phyloP scores from a whole-genome alignment of 495 filamentous ascomycete species.

The Daldinia caldariorum region DNA sequence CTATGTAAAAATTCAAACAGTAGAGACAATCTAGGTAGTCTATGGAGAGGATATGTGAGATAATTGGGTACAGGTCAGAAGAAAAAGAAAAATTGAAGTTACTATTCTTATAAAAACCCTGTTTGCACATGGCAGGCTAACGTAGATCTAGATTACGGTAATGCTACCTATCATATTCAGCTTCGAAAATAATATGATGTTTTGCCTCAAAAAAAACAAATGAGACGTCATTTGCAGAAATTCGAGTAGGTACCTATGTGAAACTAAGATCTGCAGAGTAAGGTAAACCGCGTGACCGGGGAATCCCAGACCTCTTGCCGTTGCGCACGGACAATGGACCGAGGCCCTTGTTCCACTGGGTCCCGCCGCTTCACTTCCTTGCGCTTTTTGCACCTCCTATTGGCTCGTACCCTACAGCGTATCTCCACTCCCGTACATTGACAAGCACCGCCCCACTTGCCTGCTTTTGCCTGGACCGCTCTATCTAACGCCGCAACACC shows the following conservation, averaged over 20 bases:
- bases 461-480: slow-evolving; percentile 1
- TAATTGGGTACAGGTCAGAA: background rate
- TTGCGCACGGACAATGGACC: slow-evolving; percentile 14
- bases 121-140: background rate
- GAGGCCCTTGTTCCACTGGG: slow-evolving; percentile 6
- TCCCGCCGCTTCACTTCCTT: background rate
- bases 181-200: too few species aligned
- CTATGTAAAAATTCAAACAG: too few species aligned
- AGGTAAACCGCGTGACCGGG: slow-evolving; percentile 10
- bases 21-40: background rate
- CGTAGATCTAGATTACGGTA: background rate
- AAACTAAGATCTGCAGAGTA: slow-evolving; percentile 32
- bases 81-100: slow-evolving; percentile 10
- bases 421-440: background rate
- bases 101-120: background rate
- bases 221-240: slow-evolving; percentile 14
- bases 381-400: background rate
- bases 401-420: background rate
- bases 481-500: slow-evolving; percentile 17
- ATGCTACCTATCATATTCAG: too few species aligned
- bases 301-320: slow-evolving; percentile 17
- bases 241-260: background rate
- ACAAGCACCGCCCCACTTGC: slow-evolving; percentile 18
- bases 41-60: background rate
- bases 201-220: background rate